These are phyloP conservation scores for Podospora appendiculata DNA, from an alignment of 495 filamentous ascomycete species.

Conservation along the genomic window DNA sequence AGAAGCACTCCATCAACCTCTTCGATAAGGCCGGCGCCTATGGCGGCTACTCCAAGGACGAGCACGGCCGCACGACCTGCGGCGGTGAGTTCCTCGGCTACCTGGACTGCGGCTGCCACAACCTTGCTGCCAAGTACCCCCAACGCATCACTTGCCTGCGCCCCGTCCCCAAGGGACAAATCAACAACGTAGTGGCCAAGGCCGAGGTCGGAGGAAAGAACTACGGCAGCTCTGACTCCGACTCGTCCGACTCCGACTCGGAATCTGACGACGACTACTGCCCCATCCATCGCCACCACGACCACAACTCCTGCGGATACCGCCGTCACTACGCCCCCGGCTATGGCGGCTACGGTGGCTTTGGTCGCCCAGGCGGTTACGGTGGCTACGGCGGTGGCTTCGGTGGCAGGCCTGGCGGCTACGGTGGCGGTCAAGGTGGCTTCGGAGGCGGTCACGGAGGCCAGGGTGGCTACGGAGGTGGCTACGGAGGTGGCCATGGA, in stretches of 20 bases:
- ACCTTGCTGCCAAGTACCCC: constrained; percentile 7
- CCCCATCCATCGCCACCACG: not conserved
- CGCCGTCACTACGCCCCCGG: not conserved
- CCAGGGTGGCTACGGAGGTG: not conserved
- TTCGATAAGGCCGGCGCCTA: constrained; percentile 10
- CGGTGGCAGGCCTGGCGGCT: too few relatives aligned
- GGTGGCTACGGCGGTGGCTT: not conserved
- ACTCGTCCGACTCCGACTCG: constrained; percentile 1
- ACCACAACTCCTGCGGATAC: not conserved
- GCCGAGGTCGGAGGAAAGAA: not conserved
- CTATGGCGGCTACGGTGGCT: not conserved
- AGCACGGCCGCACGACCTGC: constrained; percentile 7
- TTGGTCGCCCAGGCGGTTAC: not conserved
- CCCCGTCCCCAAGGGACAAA: constrained; percentile 9
- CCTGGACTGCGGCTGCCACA: constrained; percentile 9
- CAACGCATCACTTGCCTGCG: constrained; percentile 9
- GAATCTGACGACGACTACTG: constrained; percentile 6
- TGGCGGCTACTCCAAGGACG: constrained; percentile 3
- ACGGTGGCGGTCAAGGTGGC: not conserved
- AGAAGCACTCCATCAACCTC: constrained; percentile 10
- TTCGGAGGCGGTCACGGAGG: not conserved
- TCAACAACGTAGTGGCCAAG: not conserved
- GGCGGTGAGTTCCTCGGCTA: constrained; percentile 12
- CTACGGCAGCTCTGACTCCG: not conserved
- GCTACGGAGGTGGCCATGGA: too few relatives aligned